Conservation (phyloP, 2,329 filamentous ascomycete species). For the Aureobasidium pullulans region DNA sequence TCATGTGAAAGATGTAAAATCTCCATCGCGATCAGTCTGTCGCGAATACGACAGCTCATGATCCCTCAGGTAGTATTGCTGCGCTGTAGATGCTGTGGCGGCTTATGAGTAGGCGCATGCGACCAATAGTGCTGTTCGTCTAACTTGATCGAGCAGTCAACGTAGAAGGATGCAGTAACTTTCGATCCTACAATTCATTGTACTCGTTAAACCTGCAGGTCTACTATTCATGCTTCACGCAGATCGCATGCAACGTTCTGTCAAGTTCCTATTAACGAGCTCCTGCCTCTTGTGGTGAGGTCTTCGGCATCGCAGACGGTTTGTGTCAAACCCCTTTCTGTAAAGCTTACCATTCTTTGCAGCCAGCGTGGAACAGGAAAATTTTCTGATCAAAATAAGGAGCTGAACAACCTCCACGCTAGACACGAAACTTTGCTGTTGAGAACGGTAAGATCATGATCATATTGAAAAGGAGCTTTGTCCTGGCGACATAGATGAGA, state of each 20-base stretch:
- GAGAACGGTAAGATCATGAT: conserved; percentile 4
- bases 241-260: background rate
- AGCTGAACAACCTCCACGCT: background rate
- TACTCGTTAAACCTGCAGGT: background rate
- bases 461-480: background rate
- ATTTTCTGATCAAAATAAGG: background rate
- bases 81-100: background rate
- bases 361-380: background rate
- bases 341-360: background rate
- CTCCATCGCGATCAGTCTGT: background rate
- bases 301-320: background rate
- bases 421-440: background rate
- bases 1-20: background rate
- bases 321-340: background rate
- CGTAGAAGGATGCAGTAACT: conserved; percentile 1
- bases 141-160: background rate
- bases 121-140: background rate
- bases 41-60: background rate
- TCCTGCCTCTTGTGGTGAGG: background rate
- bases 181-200: background rate
- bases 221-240: background rate
- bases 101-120: background rate
- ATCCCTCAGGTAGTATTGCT: background rate
- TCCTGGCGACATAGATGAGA: conserved; percentile 2
- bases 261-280: background rate